Evolutionary conservation across 2,329 filamentous ascomycete species (phyloP).

Genomic region (Cadophora luteo-olivacea): DNA sequence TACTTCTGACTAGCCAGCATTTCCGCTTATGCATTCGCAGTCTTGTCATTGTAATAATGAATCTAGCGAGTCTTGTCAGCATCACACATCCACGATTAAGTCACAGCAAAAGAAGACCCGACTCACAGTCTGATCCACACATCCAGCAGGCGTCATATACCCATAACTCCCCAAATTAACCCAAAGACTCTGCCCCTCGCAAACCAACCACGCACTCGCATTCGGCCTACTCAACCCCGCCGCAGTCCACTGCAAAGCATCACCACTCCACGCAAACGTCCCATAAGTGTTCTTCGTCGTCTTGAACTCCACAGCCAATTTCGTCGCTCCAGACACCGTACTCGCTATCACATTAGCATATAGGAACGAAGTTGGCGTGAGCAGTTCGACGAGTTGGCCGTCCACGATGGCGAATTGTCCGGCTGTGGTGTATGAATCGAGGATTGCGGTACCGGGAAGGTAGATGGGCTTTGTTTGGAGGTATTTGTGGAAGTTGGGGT

Average conservation of each 20-base stretch:
- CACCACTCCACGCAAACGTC: constrained; percentile 63
- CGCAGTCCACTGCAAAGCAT: constrained; percentile 61
- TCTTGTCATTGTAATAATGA: constrained; percentile 49
- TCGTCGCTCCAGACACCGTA: constrained; percentile 49
- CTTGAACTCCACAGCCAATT: constrained; percentile 58
- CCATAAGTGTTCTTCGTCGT: constrained; percentile 59
- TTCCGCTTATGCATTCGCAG: constrained; percentile 20
- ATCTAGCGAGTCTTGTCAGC: constrained; percentile 43
- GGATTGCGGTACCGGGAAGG: constrained; percentile 54
- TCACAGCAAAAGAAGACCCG: background rate
- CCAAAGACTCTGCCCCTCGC: constrained; percentile 56
- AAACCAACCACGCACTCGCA: constrained; percentile 64
- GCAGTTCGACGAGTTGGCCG: constrained; percentile 54
- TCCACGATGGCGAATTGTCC: constrained; percentile 63
- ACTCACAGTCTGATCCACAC: constrained; percentile 63
- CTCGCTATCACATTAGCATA: constrained; percentile 44
- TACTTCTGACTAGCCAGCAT: background rate
- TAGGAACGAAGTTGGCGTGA: constrained; percentile 21
- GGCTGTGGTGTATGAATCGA: constrained; percentile 58
- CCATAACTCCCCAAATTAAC: constrained; percentile 65
- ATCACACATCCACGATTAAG: background rate
- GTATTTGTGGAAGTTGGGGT: constrained; percentile 64
- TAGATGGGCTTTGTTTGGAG: constrained; percentile 55
- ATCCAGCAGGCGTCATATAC: constrained; percentile 63
- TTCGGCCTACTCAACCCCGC: constrained; percentile 59